A percentile compares a stretch with the other conserved stretches of the same genome.
Evolutionary conservation across 2,329 filamentous ascomycete genomes (phyloP).

Genomic region (Alternaria burnsii): DNA sequence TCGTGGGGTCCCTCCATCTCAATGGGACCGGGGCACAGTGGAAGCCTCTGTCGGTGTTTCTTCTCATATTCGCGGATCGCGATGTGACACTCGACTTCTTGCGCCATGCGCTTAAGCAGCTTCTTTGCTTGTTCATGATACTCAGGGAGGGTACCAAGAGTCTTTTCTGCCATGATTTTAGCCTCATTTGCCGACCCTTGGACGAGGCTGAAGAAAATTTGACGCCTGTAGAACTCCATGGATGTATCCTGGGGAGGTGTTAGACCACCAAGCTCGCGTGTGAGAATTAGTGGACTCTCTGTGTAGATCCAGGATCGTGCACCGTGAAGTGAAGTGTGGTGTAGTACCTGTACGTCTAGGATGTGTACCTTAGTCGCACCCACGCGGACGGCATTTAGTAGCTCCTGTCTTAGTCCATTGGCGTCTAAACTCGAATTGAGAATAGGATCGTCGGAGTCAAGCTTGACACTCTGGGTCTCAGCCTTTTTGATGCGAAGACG

Average conservation of each 20-base stretch:
- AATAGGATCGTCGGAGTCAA: slow-evolving; percentile 31
- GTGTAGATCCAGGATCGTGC: slow-evolving; percentile 35
- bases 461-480: slow-evolving; percentile 25
- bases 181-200: slow-evolving; percentile 16
- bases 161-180: slow-evolving; percentile 14
- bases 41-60: slow-evolving; percentile 32
- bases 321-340: slow-evolving; percentile 32
- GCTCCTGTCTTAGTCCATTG: slow-evolving; percentile 31
- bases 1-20: slow-evolving; percentile 30
- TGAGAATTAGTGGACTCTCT: slow-evolving; percentile 33
- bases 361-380: slow-evolving; percentile 36
- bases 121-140: slow-evolving; percentile 20
- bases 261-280: slow-evolving; percentile 33
- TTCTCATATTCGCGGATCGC: slow-evolving; percentile 35
- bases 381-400: slow-evolving; percentile 25
- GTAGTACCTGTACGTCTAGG: slow-evolving; percentile 35
- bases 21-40: slow-evolving; percentile 36
- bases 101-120: slow-evolving; percentile 27
- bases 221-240: slow-evolving; percentile 36
- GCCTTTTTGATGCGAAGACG: slow-evolving; percentile 28
- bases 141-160: slow-evolving; percentile 8
- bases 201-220: slow-evolving; percentile 28
- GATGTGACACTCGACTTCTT: slow-evolving; percentile 31
- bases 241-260: slow-evolving; percentile 25
- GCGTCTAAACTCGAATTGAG: slow-evolving; percentile 32